A percentile compares a stretch with the other conserved stretches of the same genome.
phyloP scores from a whole-genome alignment of 805 yeast species.

The Candida endomychidarum region DNA sequence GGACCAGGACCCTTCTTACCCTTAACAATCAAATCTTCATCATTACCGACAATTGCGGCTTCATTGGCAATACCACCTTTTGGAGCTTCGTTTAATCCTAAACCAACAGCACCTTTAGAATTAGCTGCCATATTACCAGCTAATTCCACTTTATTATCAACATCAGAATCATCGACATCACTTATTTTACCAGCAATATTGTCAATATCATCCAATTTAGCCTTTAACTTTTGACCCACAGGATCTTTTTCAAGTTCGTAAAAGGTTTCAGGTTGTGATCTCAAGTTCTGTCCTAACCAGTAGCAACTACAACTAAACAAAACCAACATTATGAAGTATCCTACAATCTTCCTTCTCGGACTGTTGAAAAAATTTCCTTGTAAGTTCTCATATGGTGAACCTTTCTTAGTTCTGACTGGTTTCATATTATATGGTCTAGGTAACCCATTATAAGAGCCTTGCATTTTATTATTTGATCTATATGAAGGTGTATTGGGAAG shows the following conservation, averaged over 20 bases:
- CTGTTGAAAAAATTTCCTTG: conserved; percentile 33
- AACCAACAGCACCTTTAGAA: conserved; percentile 39
- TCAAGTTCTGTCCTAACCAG: conserved; percentile 38
- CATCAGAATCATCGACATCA: conserved; percentile 20
- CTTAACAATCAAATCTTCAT: conserved; percentile 26
- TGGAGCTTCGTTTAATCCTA: conserved; percentile 44
- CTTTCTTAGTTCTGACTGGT: conserved; percentile 33
- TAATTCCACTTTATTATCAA: conserved; percentile 32
- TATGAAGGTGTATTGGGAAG: too few relatives aligned
- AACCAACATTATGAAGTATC: conserved; percentile 35
- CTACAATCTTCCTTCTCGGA: conserved; percentile 38
- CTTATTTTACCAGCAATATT: conserved; percentile 16
- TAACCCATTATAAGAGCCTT: conserved; percentile 45
- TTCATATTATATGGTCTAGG: conserved; percentile 50
- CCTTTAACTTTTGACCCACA: conserved; percentile 11
- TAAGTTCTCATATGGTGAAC: conserved; percentile 35
- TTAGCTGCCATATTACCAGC: conserved; percentile 40
- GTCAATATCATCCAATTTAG: conserved; percentile 24
- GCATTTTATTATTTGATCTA: conserved; percentile 28
- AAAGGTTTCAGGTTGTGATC: conserved; percentile 22
- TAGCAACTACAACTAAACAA: conserved; percentile 36
- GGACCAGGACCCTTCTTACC: conserved; percentile 12
- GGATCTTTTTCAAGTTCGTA: conserved; percentile 23
- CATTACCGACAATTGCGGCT: conserved; percentile 42
- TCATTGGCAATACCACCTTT: conserved; percentile 49